Evolutionary conservation across 2,329 filamentous ascomycete genomes (phyloP), one percentile per base, ranked within the genome.

Genomic region (Volutella citrinella): DNA sequence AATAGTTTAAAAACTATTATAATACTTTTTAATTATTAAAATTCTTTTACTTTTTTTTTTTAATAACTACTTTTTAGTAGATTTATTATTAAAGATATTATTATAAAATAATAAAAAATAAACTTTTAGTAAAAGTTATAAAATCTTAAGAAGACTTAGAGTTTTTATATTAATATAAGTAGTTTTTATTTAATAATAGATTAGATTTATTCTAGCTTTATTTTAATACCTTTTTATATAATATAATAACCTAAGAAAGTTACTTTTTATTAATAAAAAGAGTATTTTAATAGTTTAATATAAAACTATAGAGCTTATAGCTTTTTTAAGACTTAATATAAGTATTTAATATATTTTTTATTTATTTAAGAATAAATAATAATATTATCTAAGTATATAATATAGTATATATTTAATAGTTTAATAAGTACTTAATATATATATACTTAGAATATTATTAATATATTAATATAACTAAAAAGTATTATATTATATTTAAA

Each of bases 121-220:
- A 44, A 44, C 7, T 30, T 25, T 12, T 33, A 32, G 27, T 40
- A 44, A 19, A 44, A 44, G n/a, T 38, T 41, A 13, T 16, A 32
- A 37, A 38, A 38, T 3, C 32, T 18, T 32, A 45, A 13, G 20
- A 45, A 45, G 8, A 14, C 24, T 26, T 32, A 22, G 8, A 22
- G 9, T 12, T 22, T 12, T 22, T 22, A 9, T 22, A 12, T 12
- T 12, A 9, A 9, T 22, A 22, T 22, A 9, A 22, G 20, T 8
- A 12, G 20, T 22, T n/a, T n/a, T n/a, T n/a, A n/a, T n/a, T n/a
- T n/a, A n/a, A n/a, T n/a, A n/a, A n/a, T n/a, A n/a, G n/a, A n/a
- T n/a, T n/a, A n/a, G n/a, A n/a, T n/a, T n/a, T n/a, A n/a, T 22
- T 22, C 20, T 22, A 22, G 20, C 17, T 6, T 27, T 16, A 10